Conservation (phyloP, 2,329 filamentous ascomycete species). For the Penicillium sp. region DNA sequence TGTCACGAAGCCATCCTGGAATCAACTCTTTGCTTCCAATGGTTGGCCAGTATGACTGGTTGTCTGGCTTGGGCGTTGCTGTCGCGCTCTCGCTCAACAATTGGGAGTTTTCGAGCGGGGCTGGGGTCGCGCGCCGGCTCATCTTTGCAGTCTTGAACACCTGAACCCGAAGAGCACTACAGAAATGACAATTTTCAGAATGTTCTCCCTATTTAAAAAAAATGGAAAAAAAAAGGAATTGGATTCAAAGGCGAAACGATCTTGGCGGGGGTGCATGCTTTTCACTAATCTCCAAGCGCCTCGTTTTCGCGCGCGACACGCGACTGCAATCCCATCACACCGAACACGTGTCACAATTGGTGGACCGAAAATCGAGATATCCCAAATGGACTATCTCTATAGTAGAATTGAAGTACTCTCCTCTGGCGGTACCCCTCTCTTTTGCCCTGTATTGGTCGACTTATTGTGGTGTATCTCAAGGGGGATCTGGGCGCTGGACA, state of each 20-base stretch:
- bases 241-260: neutral
- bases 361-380: neutral
- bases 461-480: too few relatives aligned
- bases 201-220: too few relatives aligned
- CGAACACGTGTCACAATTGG: neutral
- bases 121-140: too few relatives aligned
- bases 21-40: constrained; percentile 25
- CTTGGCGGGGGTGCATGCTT: neutral
- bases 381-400: too few relatives aligned
- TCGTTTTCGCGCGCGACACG: neutral
- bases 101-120: neutral
- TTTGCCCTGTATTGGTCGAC: too few relatives aligned
- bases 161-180: too few relatives aligned
- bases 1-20: constrained; percentile 29
- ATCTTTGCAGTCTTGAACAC: too few relatives aligned
- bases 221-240: neutral
- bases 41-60: constrained; percentile 16
- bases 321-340: neutral
- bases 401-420: too few relatives aligned
- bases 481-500: too few relatives aligned
- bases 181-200: too few relatives aligned
- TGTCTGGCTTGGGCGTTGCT: neutral
- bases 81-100: neutral
- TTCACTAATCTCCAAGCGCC: neutral
- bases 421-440: too few relatives aligned